A percentile compares a stretch with the other conserved stretches of the same genome.
phyloP scores from a whole-genome alignment of 805 yeast genomes.

The Brettanomyces nanus region DNA sequence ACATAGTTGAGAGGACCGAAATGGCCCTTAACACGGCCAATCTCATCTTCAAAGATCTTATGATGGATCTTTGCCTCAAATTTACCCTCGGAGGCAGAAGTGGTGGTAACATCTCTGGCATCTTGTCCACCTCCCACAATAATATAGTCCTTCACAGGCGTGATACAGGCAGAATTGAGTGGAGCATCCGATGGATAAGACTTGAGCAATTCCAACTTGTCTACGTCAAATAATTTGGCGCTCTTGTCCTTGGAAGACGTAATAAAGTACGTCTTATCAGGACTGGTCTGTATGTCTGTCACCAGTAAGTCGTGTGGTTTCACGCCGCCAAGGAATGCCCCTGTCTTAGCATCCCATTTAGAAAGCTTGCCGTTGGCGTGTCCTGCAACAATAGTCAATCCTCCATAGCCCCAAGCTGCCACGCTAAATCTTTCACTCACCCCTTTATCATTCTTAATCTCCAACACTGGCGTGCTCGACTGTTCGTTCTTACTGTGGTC shows the following conservation, averaged over 20 bases:
- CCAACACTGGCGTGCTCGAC: slow-evolving; percentile 46
- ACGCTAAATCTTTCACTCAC: slow-evolving; percentile 51
- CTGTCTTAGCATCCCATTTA: slow-evolving; percentile 70
- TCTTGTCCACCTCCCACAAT: slow-evolving; percentile 99
- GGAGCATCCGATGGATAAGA: slow-evolving; percentile 85
- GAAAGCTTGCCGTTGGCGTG: slow-evolving; percentile 82
- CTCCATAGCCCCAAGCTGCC: slow-evolving; percentile 82
- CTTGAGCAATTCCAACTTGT: slow-evolving; percentile 62
- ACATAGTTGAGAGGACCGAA: slow-evolving; percentile 96
- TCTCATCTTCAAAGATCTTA: slow-evolving; percentile 89
- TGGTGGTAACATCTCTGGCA: slow-evolving; percentile 97
- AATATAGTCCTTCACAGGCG: slow-evolving; percentile 87
- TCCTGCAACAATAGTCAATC: slow-evolving; percentile 70
- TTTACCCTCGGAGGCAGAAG: slow-evolving; percentile 86
- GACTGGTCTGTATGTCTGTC: slow-evolving; percentile 86
- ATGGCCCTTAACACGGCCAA: slow-evolving; percentile 96
- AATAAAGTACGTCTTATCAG: slow-evolving; percentile 81
- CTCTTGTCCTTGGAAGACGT: slow-evolving; percentile 90
- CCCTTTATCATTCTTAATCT: slow-evolving; percentile 46
- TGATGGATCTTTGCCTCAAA: slow-evolving; percentile 96
- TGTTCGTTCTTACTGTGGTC: slow-evolving; percentile 38
- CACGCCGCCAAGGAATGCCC: slow-evolving; percentile 51
- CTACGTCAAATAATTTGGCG: slow-evolving; percentile 72
- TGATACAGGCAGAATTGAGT: slow-evolving; percentile 88
- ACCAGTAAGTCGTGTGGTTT: slow-evolving; percentile 69